Evolutionary conservation across 2,329 filamentous ascomycete genomes (phyloP), one percentile per base, ranked within the genome.

Genomic region (Penicillium fuscoglaucum): DNA sequence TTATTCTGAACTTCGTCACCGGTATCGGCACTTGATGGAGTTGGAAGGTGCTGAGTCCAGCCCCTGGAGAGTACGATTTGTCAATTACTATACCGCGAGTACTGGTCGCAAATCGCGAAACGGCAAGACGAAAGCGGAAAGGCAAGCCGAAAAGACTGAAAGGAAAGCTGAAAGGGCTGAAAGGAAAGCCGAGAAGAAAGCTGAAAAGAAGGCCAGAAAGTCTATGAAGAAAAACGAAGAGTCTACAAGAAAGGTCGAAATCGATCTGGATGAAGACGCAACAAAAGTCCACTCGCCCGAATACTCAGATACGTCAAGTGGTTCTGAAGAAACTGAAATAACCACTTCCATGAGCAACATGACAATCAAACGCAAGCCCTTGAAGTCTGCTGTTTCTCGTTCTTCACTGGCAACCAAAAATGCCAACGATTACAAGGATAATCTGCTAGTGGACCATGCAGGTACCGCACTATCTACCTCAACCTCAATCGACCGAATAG

Each of bases 11-110:
- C 80, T 96, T 31, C 87, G 87, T 63, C 78, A 78, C 39, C 82
- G 92, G 28, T 96, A 96, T 74, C 80, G 82, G 26, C 83, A 77
- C 43, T 77, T 96, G 28, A 83, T 90, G 54, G 84, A 82, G 1
- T 77, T 96, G 10, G 91, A 96, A 70, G 87, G 90, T 68, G 78
- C 87, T 5, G 85, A 88, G 62, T 66, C 83, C 1, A 73, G 70
- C 64, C 44, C 73, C 52, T 56, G 65, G 68, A 59, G 70, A 55
- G 63, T 95, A 12, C 83, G 91, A 17, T 96, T 96, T 68, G 82
- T 91, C 57, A 96, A 96, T 70, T 96, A 96, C 72, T 96, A 93
- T 71, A 96, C 92, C 1, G 84, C 90, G n/a, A 92, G 90, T 64
- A 88, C 89, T 10, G 92, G 92, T 17, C 61, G 61, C 33, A 60